These are phyloP conservation scores for Plasmopara halstedii DNA, from an alignment of 352 stramenopile species.

Conservation along the genomic window DNA sequence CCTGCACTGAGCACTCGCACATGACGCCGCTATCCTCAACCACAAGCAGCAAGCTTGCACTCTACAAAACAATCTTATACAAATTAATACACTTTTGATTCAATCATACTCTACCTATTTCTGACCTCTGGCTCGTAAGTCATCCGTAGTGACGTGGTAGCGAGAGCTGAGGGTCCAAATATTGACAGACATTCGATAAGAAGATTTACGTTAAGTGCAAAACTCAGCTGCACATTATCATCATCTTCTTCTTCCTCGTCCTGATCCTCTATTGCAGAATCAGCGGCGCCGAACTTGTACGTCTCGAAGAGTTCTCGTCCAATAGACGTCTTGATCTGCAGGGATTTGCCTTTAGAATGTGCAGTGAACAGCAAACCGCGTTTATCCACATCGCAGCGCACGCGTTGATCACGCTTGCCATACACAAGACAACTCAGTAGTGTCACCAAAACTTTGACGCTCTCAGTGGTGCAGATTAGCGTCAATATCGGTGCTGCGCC, in stretches of 20 bases:
- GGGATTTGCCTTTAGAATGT: constrained; percentile 79
- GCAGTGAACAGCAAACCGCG: constrained; percentile 62
- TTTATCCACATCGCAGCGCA: constrained; percentile 66
- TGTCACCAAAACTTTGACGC: constrained; percentile 68
- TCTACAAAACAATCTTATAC: constrained; percentile 17
- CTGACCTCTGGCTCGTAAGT: constrained; percentile 52
- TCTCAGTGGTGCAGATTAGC: constrained; percentile 53
- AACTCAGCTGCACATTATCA: constrained; percentile 45
- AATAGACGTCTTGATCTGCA: constrained; percentile 83
- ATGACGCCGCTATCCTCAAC: constrained; percentile 81
- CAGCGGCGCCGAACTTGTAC: constrained; percentile 32
- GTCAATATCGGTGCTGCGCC: constrained; percentile 18
- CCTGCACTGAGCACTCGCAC: constrained; percentile 79
- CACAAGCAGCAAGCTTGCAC: constrained; percentile 51
- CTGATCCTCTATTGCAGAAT: constrained; percentile 8
- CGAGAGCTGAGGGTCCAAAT: constrained; percentile 54
- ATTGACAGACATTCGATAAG: constrained; percentile 79
- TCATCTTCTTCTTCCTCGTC: constrained; percentile 16
- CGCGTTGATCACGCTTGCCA: constrained; percentile 68
- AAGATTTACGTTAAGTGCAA: constrained; percentile 61
- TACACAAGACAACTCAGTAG: constrained; percentile 57
- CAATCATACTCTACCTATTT: background rate
- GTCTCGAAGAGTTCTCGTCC: constrained; percentile 67
- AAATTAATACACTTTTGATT: background rate
- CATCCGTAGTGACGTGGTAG: constrained; percentile 69